Percentiles rank a stretch among this genome's conserved stretches.
phyloP scores from a whole-genome alignment of 73 alveolate species.

The Paramecium pentaurelia region DNA sequence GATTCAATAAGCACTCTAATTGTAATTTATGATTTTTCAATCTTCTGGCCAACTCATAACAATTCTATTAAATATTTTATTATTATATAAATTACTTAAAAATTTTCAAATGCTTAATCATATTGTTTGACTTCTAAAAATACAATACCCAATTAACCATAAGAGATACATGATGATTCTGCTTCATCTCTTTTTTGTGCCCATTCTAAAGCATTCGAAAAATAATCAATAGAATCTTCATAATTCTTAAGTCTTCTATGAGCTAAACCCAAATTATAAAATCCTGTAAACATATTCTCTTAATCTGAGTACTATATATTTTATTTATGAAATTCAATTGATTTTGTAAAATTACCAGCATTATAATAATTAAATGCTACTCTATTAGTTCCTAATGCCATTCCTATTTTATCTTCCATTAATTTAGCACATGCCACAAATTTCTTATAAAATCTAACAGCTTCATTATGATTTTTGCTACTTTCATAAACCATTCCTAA shows the following conservation, averaged over 20 bases:
- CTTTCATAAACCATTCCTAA: slow-evolving; percentile 97
- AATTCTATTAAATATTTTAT: neutral
- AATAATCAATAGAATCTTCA: neutral
- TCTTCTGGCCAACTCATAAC: slow-evolving; percentile 50
- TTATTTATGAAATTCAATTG: slow-evolving; percentile 90
- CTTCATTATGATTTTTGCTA: slow-evolving; percentile 78
- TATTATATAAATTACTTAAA: neutral
- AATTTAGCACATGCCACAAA: slow-evolving; percentile 96
- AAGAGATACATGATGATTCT: neutral
- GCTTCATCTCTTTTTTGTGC: slow-evolving; percentile 17
- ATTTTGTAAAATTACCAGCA: slow-evolving; percentile 83
- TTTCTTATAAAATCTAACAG: slow-evolving; percentile 93
- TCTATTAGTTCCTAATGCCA: slow-evolving; percentile 96
- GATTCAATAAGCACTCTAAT: slow-evolving; percentile 33
- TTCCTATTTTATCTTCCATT: slow-evolving; percentile 97
- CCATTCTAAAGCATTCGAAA: neutral
- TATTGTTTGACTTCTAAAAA: neutral
- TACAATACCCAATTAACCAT: neutral
- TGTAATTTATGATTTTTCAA: slow-evolving; percentile 19
- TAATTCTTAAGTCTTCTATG: neutral
- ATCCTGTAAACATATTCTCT: slow-evolving; percentile 96
- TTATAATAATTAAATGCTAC: slow-evolving; percentile 94
- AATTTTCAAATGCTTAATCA: neutral
- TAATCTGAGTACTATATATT: slow-evolving; percentile 89
- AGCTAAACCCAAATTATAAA: slow-evolving; percentile 92